A percentile compares a stretch with the other conserved stretches of the same genome.
phyloP scores from a whole-genome alignment of 163 green algal species.

The Chlamydomonas reinhardtii region DNA sequence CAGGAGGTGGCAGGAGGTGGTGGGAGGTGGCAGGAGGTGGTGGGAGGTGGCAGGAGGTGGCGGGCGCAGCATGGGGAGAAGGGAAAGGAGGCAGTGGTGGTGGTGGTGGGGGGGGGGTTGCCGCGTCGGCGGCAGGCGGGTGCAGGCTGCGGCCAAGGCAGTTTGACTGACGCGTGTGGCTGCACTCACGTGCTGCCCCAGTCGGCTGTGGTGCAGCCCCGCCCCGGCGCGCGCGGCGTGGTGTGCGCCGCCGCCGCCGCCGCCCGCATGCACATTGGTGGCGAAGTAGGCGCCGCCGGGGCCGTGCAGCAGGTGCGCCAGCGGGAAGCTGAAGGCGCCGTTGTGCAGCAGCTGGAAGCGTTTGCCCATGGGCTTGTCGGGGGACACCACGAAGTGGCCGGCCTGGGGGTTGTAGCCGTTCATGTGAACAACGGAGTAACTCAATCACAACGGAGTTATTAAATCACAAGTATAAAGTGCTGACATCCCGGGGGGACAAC shows the following conservation, averaged over 20 bases:
- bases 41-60: neutral
- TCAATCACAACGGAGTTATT: no score
- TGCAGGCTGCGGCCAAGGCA: no score
- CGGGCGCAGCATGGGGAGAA: no score
- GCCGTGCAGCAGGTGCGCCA: constrained; percentile 17
- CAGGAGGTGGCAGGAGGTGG: neutral
- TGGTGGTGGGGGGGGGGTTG: no score
- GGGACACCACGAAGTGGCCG: neutral
- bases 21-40: neutral
- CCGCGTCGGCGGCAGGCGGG: no score
- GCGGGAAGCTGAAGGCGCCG: neutral
- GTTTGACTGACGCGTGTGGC: no score
- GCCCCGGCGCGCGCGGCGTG: neutral
- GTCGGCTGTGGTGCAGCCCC: neutral
- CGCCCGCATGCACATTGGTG: neutral
- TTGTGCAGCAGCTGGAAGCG: constrained; percentile 38
- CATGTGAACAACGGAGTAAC: no score
- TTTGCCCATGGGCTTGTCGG: constrained; percentile 15
- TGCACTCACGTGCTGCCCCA: neutral
- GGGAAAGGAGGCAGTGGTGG: neutral
- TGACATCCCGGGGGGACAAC: no score
- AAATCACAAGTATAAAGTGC: no score
- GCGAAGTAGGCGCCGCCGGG: constrained; percentile 35
- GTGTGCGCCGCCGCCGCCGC: neutral
- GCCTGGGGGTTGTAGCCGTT: neutral